phyloP scores from a whole-genome alignment of 441 rosid species.

The Sinapis alba region DNA sequence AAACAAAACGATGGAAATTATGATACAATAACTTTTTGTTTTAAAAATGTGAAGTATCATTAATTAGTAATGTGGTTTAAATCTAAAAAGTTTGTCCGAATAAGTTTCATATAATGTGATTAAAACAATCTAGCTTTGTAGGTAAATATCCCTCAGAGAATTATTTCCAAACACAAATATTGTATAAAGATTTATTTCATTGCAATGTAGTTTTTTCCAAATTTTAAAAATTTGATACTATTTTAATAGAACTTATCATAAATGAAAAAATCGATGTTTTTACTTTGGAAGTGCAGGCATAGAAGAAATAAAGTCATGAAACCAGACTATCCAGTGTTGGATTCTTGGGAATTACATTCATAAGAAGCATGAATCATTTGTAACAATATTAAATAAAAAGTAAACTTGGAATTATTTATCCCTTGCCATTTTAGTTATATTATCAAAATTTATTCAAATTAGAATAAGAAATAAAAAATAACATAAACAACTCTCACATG shows the following conservation, averaged over 20 bases:
- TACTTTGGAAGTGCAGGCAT: background rate
- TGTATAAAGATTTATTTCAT: background rate
- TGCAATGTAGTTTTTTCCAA: background rate
- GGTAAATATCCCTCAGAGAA: background rate
- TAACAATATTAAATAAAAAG: background rate
- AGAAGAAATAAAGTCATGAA: slow-evolving; percentile 3
- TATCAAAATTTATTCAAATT: background rate
- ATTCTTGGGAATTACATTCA: background rate
- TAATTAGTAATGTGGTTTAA: background rate
- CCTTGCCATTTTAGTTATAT: background rate
- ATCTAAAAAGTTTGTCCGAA: background rate
- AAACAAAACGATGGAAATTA: background rate
- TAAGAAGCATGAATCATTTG: background rate
- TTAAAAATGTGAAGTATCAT: background rate
- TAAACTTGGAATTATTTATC: background rate
- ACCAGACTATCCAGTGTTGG: background rate
- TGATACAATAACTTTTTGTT: background rate
- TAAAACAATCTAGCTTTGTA: background rate
- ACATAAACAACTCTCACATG: background rate
- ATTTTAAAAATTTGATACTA: background rate
- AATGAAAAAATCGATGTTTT: background rate
- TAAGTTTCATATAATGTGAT: background rate
- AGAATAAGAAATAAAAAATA: background rate
- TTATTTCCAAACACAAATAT: background rate
- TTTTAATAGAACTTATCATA: background rate